Evolutionary conservation across 495 filamentous ascomycete species (phyloP).

Genomic region (Talaromyces adpressus): DNA sequence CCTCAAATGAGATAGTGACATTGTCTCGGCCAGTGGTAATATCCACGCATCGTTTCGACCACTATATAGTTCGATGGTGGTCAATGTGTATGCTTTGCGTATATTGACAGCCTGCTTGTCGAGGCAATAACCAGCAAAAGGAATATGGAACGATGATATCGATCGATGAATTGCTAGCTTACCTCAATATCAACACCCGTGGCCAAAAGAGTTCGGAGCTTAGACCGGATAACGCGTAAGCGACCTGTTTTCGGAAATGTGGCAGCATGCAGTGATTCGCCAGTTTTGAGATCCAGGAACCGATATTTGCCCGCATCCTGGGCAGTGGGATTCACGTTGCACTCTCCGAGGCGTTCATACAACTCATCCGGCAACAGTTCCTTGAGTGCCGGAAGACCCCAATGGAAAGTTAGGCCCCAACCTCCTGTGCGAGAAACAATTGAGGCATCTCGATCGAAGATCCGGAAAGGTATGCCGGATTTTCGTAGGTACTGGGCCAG

Average conservation of each 20-base stretch:
- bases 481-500: slow-evolving; percentile 52
- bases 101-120: background rate
- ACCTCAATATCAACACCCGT: slow-evolving; percentile 42
- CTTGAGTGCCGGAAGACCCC: slow-evolving; percentile 44
- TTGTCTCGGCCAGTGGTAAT: slow-evolving; percentile 12
- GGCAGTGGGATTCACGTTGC: slow-evolving; percentile 38
- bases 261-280: slow-evolving; percentile 27
- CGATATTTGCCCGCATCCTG: slow-evolving; percentile 45
- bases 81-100: background rate
- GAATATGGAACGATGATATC: background rate
- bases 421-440: slow-evolving; percentile 38
- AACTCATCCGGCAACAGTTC: slow-evolving; percentile 43
- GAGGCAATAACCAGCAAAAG: background rate
- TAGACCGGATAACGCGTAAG: slow-evolving; percentile 42
- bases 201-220: slow-evolving; percentile 39
- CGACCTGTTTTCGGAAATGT: slow-evolving; percentile 40
- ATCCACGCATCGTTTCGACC: slow-evolving; percentile 3
- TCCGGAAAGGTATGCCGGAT: slow-evolving; percentile 31
- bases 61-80: background rate
- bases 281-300: slow-evolving; percentile 47
- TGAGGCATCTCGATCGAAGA: slow-evolving; percentile 49
- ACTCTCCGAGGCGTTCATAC: slow-evolving; percentile 38
- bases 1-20: slow-evolving; percentile 43
- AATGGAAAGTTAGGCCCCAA: slow-evolving; percentile 56
- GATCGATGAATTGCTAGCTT: background rate